Evolutionary conservation across 345 rosid species (phyloP), one percentile per base, ranked within the genome.

Genomic region (Gossypium anomalum): DNA sequence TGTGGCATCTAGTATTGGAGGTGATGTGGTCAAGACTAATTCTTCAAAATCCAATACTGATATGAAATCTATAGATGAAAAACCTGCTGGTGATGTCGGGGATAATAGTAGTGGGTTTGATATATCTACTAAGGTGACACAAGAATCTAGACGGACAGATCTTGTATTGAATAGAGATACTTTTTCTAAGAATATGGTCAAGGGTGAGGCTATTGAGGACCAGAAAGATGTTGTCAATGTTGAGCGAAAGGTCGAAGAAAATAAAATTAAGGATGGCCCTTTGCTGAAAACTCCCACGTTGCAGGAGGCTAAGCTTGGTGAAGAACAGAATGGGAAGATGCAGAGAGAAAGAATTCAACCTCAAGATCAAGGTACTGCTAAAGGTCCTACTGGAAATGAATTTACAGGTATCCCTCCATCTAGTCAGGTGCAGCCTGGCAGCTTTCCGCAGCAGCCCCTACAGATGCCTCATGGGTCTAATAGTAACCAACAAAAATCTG

Each of bases 21-120:
- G 74, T 56, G 80, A 60, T 70, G 66, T 59, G 41, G 81, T 41
- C 51, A 78, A 80, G 55, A 58, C 47, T 20, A 89, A 71, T 73
- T 51, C 74, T 7, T 41, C 79, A 63, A 85, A 83, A 80, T 72
- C 78, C 61, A 89, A 90, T 75, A 72, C 60, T 71, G 79, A 83
- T 77, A 11, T 74, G n/a, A 83, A 85, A 61, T 43, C 58, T 3
- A 41, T 67, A 47, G 78, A 71, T 71, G 80, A 75, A 14, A 82
- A 66, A 58, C 67, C 44, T 67, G 74, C 75, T 70, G 45, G 64
- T 67, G 85, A 86, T 74, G 66, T 47, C 48, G 82, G 76, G 61
- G 62, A 62, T 41, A 79, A 72, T 58, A 43, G 66, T 68, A 47
- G 43, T 41, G 67, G 27, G 12, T 67, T 63, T 17, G 70, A 68